Conservation (phyloP, 1,139 yeast genomes). For the Meyerozyma guilliermondii region DNA sequence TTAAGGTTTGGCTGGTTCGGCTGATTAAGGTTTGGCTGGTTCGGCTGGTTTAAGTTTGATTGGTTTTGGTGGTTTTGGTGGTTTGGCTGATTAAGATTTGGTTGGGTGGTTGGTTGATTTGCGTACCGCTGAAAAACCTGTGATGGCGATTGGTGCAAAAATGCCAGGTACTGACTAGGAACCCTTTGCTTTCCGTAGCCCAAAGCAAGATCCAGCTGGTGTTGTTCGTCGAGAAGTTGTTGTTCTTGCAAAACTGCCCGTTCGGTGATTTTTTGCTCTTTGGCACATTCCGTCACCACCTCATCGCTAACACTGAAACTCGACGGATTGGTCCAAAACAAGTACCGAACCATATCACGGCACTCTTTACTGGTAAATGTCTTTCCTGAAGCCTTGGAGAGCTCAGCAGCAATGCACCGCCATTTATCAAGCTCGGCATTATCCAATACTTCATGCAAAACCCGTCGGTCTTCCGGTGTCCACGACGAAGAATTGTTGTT, state of each 20-base stretch:
- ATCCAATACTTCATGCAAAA: slow-evolving; percentile 51
- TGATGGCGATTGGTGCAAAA: no score
- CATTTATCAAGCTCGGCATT: slow-evolving; percentile 72
- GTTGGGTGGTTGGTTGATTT: no score
- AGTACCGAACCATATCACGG: slow-evolving; percentile 46
- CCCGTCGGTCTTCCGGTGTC: slow-evolving; percentile 53
- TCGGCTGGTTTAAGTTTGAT: no score
- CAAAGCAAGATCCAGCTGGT: no score
- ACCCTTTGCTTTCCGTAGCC: no score
- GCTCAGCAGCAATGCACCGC: slow-evolving; percentile 57
- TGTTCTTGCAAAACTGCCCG: slow-evolving; percentile 28
- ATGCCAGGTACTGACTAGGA: no score
- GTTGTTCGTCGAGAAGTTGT: no score
- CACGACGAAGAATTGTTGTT: slow-evolving; percentile 63
- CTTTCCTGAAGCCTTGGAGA: slow-evolving; percentile 56
- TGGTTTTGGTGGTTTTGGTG: no score
- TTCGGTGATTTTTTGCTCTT: slow-evolving; percentile 35
- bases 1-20: no score
- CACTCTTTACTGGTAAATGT: slow-evolving; percentile 50
- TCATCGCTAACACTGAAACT: slow-evolving; percentile 53
- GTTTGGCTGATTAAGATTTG: no score
- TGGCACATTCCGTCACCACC: slow-evolving; percentile 31
- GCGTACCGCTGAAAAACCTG: no score
- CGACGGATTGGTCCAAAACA: slow-evolving; percentile 55
- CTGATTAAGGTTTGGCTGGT: no score